Percentiles rank a stretch among this genome's conserved stretches.
These are phyloP conservation scores for Besnoitia besnoiti DNA, from an alignment of 169 alveolate species.

Conservation along the genomic window DNA sequence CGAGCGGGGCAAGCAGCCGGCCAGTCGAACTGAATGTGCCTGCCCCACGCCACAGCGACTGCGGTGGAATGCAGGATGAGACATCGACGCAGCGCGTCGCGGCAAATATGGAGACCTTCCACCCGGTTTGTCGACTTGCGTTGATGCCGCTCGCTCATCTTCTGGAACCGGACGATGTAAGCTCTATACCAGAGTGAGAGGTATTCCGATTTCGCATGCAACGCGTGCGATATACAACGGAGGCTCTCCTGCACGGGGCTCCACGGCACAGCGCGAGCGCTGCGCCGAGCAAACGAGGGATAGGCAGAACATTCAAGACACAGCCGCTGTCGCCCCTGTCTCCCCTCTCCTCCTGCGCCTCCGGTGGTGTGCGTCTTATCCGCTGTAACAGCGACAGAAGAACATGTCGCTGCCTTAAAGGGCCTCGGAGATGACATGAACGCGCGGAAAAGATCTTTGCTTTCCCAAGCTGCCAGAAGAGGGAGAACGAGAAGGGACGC, in stretches of 20 bases:
- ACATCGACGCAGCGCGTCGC: background rate
- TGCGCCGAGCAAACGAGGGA: background rate
- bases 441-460: background rate
- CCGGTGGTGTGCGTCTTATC: too few relatives aligned
- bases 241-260: background rate
- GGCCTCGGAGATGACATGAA: background rate
- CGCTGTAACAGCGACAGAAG: too few relatives aligned
- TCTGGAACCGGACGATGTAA: background rate
- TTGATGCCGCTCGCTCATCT: background rate
- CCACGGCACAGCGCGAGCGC: background rate
- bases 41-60: background rate
- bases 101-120: background rate
- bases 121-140: too few relatives aligned
- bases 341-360: background rate
- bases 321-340: background rate
- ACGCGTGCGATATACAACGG: background rate
- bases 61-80: background rate
- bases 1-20: background rate
- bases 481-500: background rate
- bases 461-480: background rate
- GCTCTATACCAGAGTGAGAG: background rate
- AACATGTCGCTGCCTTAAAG: background rate
- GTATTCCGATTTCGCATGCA: background rate
- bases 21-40: conserved; percentile 3
- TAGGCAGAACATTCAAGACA: background rate